These are phyloP conservation scores for Termitomyces sp. DNA, from an alignment of 768 basidiomycete genomes.

Conservation along the genomic window DNA sequence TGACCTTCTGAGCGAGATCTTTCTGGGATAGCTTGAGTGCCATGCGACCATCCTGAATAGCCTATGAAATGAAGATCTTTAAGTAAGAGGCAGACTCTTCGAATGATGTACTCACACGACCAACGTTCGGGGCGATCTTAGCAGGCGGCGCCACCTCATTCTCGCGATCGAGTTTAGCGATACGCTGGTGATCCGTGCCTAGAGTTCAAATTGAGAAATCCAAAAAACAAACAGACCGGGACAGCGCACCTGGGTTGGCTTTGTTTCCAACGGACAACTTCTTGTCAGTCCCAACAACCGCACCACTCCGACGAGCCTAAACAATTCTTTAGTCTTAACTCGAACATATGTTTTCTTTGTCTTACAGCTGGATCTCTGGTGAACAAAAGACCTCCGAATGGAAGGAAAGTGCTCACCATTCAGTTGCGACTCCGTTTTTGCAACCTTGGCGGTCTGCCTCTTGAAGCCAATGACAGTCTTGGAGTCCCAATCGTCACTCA, in stretches of 20 bases:
- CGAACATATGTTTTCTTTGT: not conserved
- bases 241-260: constrained; percentile 57
- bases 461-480: constrained; percentile 72
- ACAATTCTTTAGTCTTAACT: constrained; percentile 4
- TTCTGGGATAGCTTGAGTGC: constrained; percentile 84
- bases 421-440: constrained; percentile 52
- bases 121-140: constrained; percentile 69
- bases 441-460: constrained; percentile 55
- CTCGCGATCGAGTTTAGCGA: constrained; percentile 91
- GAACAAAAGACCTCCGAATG: not conserved
- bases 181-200: constrained; percentile 92
- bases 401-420: constrained; percentile 36
- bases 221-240: not conserved
- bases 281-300: constrained; percentile 81
- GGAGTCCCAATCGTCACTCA: constrained; percentile 66
- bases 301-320: constrained; percentile 71
- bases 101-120: constrained; percentile 46
- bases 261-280: constrained; percentile 72
- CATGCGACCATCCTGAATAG: constrained; percentile 76
- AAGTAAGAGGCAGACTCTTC: not conserved
- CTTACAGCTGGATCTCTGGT: constrained; percentile 45
- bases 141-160: constrained; percentile 93
- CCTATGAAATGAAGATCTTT: constrained; percentile 33
- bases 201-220: not conserved
- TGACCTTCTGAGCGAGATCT: constrained; percentile 88